Evolutionary conservation across 2,329 filamentous ascomycete genomes (phyloP).

Genomic region (Alternaria arbusti): DNA sequence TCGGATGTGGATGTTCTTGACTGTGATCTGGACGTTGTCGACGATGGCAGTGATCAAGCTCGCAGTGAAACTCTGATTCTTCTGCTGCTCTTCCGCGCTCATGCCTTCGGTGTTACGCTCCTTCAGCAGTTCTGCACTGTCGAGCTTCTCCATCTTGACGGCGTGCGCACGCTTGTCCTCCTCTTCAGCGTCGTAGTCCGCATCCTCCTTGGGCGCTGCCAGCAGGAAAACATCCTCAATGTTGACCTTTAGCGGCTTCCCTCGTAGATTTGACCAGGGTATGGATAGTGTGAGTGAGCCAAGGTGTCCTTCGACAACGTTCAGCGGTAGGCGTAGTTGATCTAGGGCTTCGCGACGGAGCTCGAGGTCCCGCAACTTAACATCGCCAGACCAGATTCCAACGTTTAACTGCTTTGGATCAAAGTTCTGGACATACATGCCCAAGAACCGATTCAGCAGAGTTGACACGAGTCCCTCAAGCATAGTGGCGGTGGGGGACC

Average conservation of each 20-base stretch:
- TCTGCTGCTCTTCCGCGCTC: constrained; percentile 93
- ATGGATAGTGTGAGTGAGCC: constrained; percentile 91
- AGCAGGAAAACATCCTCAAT: constrained; percentile 97
- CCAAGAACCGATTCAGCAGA: constrained; percentile 97
- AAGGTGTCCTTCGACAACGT: constrained; percentile 93
- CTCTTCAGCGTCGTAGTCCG: constrained; percentile 90
- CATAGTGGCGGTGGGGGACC: constrained; percentile 72
- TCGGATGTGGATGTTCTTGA: constrained; percentile 98
- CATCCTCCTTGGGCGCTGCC: constrained; percentile 93
- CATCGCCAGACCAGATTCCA: constrained; percentile 98
- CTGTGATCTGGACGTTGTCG: constrained; percentile 95
- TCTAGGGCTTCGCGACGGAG: constrained; percentile 94
- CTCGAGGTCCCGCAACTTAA: constrained; percentile 91
- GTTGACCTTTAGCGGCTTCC: constrained; percentile 90
- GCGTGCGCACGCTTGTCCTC: constrained; percentile 84
- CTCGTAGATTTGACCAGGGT: constrained; percentile 95
- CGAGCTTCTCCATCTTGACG: constrained; percentile 99
- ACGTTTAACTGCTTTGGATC: constrained; percentile 97
- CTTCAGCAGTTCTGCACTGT: constrained; percentile 92
- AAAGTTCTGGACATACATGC: constrained; percentile 99
- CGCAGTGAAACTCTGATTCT: constrained; percentile 96
- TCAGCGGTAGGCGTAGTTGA: constrained; percentile 93
- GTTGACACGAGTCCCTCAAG: constrained; percentile 96
- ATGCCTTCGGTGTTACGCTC: constrained; percentile 91
- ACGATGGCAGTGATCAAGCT: constrained; percentile 96